Conservation (phyloP, 2,329 filamentous ascomycete species). For the Scedosporium dehoogii region DNA sequence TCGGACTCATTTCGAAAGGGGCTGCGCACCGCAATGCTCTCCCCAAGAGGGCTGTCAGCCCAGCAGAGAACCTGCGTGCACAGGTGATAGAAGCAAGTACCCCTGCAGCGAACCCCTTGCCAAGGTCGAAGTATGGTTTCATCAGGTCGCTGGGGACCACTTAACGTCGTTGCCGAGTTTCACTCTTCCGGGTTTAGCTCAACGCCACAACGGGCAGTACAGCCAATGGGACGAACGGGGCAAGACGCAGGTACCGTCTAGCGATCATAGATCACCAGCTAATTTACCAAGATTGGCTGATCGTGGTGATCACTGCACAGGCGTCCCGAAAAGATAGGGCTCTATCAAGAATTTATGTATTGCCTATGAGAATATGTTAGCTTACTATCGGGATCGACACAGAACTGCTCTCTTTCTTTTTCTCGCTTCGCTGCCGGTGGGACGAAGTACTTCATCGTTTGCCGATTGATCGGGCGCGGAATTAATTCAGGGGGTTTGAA, state of each 20-base stretch:
- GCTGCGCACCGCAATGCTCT: neutral
- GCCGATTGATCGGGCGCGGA: no score
- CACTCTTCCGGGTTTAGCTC: conserved; percentile 1
- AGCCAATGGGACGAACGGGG: neutral
- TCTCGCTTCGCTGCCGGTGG: neutral
- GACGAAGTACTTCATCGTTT: no score
- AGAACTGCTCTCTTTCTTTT: neutral
- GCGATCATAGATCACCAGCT: neutral
- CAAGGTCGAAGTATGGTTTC: neutral
- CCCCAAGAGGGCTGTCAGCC: neutral
- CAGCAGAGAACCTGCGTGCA: neutral
- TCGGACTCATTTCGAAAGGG: neutral
- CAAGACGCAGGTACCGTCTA: neutral
- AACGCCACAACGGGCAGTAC: neutral
- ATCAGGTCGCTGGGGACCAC: neutral
- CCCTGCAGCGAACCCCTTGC: neutral
- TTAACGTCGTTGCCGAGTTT: neutral
- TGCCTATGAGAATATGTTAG: neutral
- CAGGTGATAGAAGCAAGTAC: neutral
- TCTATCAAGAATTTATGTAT: neutral
- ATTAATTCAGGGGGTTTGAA: no score
- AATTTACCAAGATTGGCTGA: neutral
- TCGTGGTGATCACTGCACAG: neutral
- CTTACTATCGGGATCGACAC: neutral
- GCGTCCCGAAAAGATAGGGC: neutral